phyloP scores from a whole-genome alignment of 257 asterid species.

The Solanum piurae region DNA sequence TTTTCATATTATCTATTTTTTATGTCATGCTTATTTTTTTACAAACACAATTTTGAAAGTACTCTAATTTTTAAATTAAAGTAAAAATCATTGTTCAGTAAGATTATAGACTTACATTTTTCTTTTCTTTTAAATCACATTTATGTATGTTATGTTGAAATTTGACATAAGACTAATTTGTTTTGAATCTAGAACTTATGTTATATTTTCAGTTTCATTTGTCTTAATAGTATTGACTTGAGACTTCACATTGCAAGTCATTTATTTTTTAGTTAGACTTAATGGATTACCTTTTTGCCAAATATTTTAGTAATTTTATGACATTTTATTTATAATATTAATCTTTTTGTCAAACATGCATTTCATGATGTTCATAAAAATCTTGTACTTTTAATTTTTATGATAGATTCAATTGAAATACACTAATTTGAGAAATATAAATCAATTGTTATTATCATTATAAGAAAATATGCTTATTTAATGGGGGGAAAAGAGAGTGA shows the following conservation, averaged over 20 bases:
- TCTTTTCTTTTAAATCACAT: background rate
- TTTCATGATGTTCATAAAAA: background rate
- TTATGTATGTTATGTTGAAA: background rate
- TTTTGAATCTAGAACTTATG: background rate
- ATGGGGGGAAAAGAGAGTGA: too few relatives aligned
- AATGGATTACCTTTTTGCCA: background rate
- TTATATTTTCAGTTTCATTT: background rate
- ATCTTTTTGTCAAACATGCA: background rate
- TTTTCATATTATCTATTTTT: too few relatives aligned
- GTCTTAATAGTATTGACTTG: background rate
- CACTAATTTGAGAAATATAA: background rate
- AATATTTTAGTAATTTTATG: background rate
- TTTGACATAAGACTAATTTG: background rate
- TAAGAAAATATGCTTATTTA: too few relatives aligned
- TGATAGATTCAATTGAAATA: background rate
- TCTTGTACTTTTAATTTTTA: too few relatives aligned
- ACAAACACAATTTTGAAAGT: background rate
- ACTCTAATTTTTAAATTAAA: background rate
- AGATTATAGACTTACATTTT: background rate
- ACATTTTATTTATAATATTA: too few relatives aligned
- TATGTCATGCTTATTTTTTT: background rate
- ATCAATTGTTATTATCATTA: too few relatives aligned
- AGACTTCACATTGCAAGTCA: background rate
- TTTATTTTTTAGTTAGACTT: too few relatives aligned
- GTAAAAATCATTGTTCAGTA: too few relatives aligned